Evolutionary conservation across 2,329 filamentous ascomycete genomes (phyloP), one percentile per base, ranked within the genome.

Genomic region (Hypoxylon sp.): DNA sequence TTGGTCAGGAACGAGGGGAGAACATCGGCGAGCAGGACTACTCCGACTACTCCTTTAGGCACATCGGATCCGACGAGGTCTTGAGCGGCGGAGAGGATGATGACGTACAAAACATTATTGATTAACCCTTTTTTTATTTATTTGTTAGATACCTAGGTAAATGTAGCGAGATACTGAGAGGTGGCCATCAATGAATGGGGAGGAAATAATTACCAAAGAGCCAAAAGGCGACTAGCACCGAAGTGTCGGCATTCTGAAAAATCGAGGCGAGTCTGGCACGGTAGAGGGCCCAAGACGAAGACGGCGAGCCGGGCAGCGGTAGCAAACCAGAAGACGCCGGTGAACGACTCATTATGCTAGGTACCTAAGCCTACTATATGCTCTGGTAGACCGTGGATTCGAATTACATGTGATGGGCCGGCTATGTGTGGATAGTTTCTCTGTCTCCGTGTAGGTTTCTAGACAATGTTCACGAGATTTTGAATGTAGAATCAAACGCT

Each of bases 21-120:
- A 45, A 97, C 91, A 70, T 97, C 91, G 69, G 91, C 91, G 56
- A 97, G 89, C 45, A 97, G 86, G 46, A 99, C 93, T 48, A 95
- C 82, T 63, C 90, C 91, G 46, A 99, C 93, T 48, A 95, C 82
- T 63, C 90, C 91, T 71, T 97, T 97, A 38, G 94, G 94, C 1
- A 97, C 80, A 59, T 78, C 71, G 21, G 90, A 87, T 25, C 93
- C 93, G 63, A 97, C 94, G 55, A 99, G 89, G 67, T 99, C 94
- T 65, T 97, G 89, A 3, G 94, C 94, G 25, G 94, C 90, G 20
- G 91, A 95, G 65, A 99, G 88, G 68, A 97, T 94, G 70, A 97
- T 90, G 47, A 97, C 93, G 73, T 97, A 97, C 74, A 97, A 88
- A 62, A 97, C 90, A 75, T 97, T 97, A 74, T 99, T 97, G 69